Base-by-base conservation (phyloP, 2,329 filamentous ascomycete genomes). In the Rachicladosporium sp. region DNA sequence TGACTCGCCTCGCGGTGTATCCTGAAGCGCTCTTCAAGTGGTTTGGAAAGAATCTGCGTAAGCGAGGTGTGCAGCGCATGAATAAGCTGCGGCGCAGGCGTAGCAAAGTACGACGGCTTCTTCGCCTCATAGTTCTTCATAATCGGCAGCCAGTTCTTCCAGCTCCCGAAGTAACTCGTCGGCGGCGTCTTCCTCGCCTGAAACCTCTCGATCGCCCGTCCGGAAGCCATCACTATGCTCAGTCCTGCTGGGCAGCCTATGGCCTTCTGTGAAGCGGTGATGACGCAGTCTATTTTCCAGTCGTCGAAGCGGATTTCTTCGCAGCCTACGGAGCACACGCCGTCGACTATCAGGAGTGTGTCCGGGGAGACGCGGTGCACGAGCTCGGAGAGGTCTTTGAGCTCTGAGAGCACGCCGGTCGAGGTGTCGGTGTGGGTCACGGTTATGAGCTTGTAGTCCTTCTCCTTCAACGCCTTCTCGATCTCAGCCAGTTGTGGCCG, bases 71-170 rank as follows among this genome's bases (percentile, higher is more conserved):
- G 82, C 29, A 98, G 75, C 35, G 91, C 91, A 63, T 83, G 89
- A 51, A 98, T 73, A 36, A 98, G 76, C 65, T 98, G 91, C 10
- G 91, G 91, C 4, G 88, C 87, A 1, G 91, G 91, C 1, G 91
- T 98, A 30, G 91, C 91, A 58, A 98, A 98, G 71, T 98, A 98
- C 2, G 87, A 93, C 30, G 91, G 78, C 69, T 96, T 98, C 70
- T 88, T 86, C 48, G 86, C 85, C 68, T 98, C 91, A 65, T 98
- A 98, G 68, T 95, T 96, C 68, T 91, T 79, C 89, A 98, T 96
- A 64, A 98, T 82, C 8, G 89, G 89, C 42, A 88, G 69, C 91
- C 91, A 98, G 67, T 96, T 96, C 72, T 87, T 88, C 71, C 95
- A 85, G 9, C 84, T 93, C 40, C 84, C 88, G 64, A 95, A 98